Evolutionary conservation across 2,329 filamentous ascomycete genomes (phyloP), one percentile per base, ranked within the genome.

Genomic region (Simplicillium aogashimaense): DNA sequence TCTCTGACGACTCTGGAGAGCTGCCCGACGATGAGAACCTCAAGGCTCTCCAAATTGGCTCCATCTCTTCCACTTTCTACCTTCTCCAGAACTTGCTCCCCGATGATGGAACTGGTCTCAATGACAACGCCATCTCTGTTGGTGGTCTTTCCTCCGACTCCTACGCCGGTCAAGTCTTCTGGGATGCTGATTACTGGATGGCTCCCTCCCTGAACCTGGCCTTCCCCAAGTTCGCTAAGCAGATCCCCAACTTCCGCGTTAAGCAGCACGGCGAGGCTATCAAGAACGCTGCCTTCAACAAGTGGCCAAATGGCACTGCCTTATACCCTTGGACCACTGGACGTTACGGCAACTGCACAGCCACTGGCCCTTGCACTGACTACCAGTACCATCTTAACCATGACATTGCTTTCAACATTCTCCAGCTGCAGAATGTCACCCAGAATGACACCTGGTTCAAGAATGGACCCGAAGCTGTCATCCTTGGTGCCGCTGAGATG

Each of bases 371-470:
- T 5, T 84, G 81, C 56, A 81, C 77, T 52, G 79, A 83, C 53
- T 84, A 84, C 49, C 69, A 85, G 51, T 85, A 84, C 47, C 80
- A 84, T 50, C 49, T 84, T 35, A 83, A 83, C 47, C 79, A 78
- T 4, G 81, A 84, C 44, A 82, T 84, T 48, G 78, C 74, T 1
- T 59, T 83, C 35, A 48, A 43, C 32, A 45, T 48, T 44, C 31
- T 35, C 40, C 20, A 25, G 9, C 9, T 25, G 20, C 20, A 25
- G 9, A 25, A 25, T 25, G 20, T 25, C 20, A 25, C 20, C 20
- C 20, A 25, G 20, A 25, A 25, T 9, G 20, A 25, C 9, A 25
- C 20, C 20, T 25, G 20, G 20, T 25, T 25, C 20, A 25, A 9
- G 20, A 25, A 25, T 9, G 20, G 20, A 25, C 20, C 20, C 9